Evolutionary conservation across 176 grass and related monocot genomes (phyloP), one percentile per base, ranked within the genome.

Genomic region (Oryza glumipatula): DNA sequence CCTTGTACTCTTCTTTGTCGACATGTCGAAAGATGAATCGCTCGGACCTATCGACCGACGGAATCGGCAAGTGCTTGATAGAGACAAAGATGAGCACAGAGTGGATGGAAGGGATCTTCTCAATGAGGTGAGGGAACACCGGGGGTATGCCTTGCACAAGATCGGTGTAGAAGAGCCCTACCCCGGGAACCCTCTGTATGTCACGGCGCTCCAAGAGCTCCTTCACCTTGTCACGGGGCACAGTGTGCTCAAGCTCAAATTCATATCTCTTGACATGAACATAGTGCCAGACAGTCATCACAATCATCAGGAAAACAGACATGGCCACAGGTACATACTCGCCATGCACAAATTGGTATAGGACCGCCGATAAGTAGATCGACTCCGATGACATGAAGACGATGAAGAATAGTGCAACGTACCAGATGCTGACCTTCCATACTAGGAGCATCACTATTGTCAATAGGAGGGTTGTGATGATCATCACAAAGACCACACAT

Each of bases 101-200:
- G 64, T 89, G 86, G 23, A 92, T 75, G 47, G 86, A 66, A 13
- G 86, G 82, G 19, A 92, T 82, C 46, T 88, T 86, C 5, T 82
- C 78, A 7, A 88, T 65, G 58, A 85, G 79, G 65, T 91, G 89
- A 35, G 48, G 76, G 61, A 88, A 84, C 49, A 91, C 79, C 0
- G 89, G 89, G 1, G 85, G 89, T 52, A 91, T 81, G n/a, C 89
- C 85, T 26, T 91, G 84, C 3, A 91, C 89, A 15, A 91, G 26
- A 61, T 91, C 89, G 0, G 77, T 88, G 60, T 91, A 91, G 65
- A 91, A 85, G 26, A 91, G 78, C 7, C 76, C 89, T 0, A 91
- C 47, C 9, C 89, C 85, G 0, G 89, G 89, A 9, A 91, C 60
- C 19, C 85, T 63, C 9, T 38, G 41, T 17, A 91, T 41, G n/a